These are phyloP conservation scores for Zoysia matrella DNA, from an alignment of 202 grass and related monocot genomes.

Conservation along the genomic window DNA sequence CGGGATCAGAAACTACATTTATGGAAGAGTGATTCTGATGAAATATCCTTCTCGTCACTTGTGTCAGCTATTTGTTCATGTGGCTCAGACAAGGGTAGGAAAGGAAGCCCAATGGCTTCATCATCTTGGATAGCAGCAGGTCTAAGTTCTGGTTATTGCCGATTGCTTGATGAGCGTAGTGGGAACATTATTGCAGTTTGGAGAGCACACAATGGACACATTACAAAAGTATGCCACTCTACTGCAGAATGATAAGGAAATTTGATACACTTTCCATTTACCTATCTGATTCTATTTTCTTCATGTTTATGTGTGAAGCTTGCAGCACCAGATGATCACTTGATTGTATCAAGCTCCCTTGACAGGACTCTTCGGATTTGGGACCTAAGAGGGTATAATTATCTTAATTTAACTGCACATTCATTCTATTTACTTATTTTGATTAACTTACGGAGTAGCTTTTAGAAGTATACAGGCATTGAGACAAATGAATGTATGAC, in stretches of 20 bases:
- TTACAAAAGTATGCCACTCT: constrained; percentile 74
- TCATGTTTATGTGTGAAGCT: constrained; percentile 55
- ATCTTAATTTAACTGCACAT: constrained; percentile 21
- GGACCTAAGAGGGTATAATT: constrained; percentile 89
- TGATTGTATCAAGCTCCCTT: constrained; percentile 92
- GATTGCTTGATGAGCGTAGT: constrained; percentile 78
- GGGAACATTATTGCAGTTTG: constrained; percentile 82
- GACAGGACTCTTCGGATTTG: constrained; percentile 92
- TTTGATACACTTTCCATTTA: constrained; percentile 25
- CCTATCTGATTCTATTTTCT: constrained; percentile 43
- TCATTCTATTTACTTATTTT: constrained; percentile 25
- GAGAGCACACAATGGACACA: constrained; percentile 93
- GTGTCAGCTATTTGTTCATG: constrained; percentile 94
- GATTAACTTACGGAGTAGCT: constrained; percentile 1
- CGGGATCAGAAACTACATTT: constrained; percentile 82
- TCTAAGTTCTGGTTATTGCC: constrained; percentile 89
- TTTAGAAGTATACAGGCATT: not conserved
- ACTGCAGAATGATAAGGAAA: constrained; percentile 20
- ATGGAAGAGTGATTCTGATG: constrained; percentile 82
- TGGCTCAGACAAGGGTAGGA: constrained; percentile 62
- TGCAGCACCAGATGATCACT: constrained; percentile 79
- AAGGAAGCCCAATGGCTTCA: constrained; percentile 47
- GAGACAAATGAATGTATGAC: not conserved
- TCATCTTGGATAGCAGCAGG: constrained; percentile 82
- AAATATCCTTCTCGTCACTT: constrained; percentile 90